Evolutionary conservation across 768 basidiomycete species (phyloP), one percentile per base, ranked within the genome.

Genomic region (Symmetrospora coprosmae): DNA sequence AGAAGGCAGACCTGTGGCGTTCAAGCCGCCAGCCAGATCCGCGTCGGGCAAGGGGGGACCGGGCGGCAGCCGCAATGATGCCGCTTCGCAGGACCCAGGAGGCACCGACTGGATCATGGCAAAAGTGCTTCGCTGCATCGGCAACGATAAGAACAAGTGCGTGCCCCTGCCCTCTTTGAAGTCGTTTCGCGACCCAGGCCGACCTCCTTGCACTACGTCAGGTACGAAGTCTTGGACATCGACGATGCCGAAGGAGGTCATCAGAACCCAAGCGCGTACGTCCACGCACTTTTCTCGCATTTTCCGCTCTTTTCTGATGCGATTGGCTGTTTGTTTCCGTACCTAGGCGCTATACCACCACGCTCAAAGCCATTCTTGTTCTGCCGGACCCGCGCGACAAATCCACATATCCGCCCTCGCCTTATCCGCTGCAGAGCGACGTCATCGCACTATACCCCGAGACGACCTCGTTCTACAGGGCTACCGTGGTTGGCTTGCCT

Each of bases 381-480:
- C 68, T 76, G 0, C 74, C 75, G 0, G 73, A 75, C 46, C 66
- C 71, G 0, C 41, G 62, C n/a, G 70, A 50, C 68, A 51, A 39
- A 19, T 40, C 39, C 19, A 70, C 73, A 1, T 72, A 75, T 50
- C 75, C 74, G 0, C 61, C 65, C 31, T 67, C 70, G 30, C 71
- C 72, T 37, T 72, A 66, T 55, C 69, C 73, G 0, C 31, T 59
- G 5, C 68, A 68, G 1, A 66, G 70, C 0, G 50, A 61, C 19
- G 73, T 75, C 35, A 69, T 75, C 56, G 75, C 72, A 7, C 64
- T 74, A 17, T 76, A 75, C 43, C 75, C 75, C 13, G 75, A 74
- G 28, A 76, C 75, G 19, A 75, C 74, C 0, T 68, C 71, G 0
- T 75, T 76, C 65, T 76, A 76, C 63, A 66, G 67, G 2, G 75